Base-by-base conservation (phyloP, 2,329 filamentous ascomycete species). In the Hypoxylon sp. region DNA sequence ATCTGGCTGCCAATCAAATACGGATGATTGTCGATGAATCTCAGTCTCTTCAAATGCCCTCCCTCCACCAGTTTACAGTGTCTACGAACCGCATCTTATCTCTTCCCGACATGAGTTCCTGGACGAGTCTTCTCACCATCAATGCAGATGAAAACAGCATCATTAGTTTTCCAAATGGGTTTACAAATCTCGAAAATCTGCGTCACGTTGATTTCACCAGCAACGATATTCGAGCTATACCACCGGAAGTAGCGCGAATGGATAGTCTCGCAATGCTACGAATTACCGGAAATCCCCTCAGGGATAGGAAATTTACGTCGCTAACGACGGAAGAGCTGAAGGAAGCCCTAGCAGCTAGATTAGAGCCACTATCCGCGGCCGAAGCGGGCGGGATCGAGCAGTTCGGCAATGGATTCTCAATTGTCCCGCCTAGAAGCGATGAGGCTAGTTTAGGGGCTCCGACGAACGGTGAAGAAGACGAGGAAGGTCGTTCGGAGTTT, bases 201-300 rank as follows among this genome's bases (percentile, higher is more conserved):
- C 86, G 86, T 38, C 88, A 86, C 47, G 89, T 87, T 20, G 91
- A 97, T 69, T 87, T 97, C 59, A 89, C 89, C 0, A 86, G 87
- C 60, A 99, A 99, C 65, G 85, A 94, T 57, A 84, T 99, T 36
- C 84, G 83, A 2, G 76, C 82, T 8, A 70, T 99, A 5, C 89
- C 94, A 20, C 80, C 90, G 0, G 86, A 85, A 58, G 83, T 97
- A 50, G 88, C 87, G 4, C 75, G 83, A 17, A 96, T 97, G 91
- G 84, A 90, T 4, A 85, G 74, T 32, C 74, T 99, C 7, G 80
- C 84, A 13, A 86, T 86, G 67, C 80, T 97, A 30, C 84, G 87
- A 3, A 77, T 99, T 21, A 86, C 86, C 31, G 91, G 91, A n/a
- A 99, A 99, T 64, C 94, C 94, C 0, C 75, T 99, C 9, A 81